phyloP scores from a whole-genome alignment of 352 stramenopile species.

The Phytophthora crassamura region DNA sequence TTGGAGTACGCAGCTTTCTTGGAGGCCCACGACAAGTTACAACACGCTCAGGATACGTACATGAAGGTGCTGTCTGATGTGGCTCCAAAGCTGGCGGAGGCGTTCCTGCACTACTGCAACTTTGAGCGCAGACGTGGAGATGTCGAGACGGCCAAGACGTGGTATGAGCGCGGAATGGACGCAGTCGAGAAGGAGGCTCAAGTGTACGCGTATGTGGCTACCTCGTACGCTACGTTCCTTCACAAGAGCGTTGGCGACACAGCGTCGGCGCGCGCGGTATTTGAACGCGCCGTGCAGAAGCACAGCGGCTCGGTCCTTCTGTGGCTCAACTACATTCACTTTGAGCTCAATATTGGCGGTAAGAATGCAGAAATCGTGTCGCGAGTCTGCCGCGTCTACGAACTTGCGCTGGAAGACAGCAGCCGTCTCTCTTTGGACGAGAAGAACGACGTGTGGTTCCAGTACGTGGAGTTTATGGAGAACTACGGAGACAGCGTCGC shows the following conservation, averaged over 20 bases:
- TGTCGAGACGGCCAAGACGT: constrained; percentile 54
- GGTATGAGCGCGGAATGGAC: constrained; percentile 65
- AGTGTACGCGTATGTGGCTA: constrained; percentile 57
- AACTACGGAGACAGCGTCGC: constrained; percentile 52
- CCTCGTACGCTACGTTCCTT: constrained; percentile 69
- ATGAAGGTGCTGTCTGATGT: constrained; percentile 62
- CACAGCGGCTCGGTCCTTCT: constrained; percentile 57
- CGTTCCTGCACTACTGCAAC: constrained; percentile 70
- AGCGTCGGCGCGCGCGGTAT: constrained; percentile 48
- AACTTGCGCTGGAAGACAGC: constrained; percentile 57
- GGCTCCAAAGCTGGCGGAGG: constrained; percentile 68
- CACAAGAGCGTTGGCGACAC: constrained; percentile 51
- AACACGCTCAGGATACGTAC: constrained; percentile 58
- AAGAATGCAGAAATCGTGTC: constrained; percentile 41
- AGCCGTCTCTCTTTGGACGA: constrained; percentile 65
- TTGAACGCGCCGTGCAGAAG: constrained; percentile 51
- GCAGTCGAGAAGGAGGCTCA: constrained; percentile 44
- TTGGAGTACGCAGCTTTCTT: constrained; percentile 80
- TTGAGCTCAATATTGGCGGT: constrained; percentile 51
- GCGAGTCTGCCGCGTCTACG: constrained; percentile 53
- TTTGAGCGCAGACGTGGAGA: constrained; percentile 71
- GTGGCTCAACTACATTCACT: constrained; percentile 77
- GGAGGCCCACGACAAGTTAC: constrained; percentile 62
- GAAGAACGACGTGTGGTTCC: constrained; percentile 85
- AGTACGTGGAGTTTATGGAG: constrained; percentile 81